Evolutionary conservation across 371 early-diverging fungal genomes (phyloP).

Genomic region (Mortierella sp.): DNA sequence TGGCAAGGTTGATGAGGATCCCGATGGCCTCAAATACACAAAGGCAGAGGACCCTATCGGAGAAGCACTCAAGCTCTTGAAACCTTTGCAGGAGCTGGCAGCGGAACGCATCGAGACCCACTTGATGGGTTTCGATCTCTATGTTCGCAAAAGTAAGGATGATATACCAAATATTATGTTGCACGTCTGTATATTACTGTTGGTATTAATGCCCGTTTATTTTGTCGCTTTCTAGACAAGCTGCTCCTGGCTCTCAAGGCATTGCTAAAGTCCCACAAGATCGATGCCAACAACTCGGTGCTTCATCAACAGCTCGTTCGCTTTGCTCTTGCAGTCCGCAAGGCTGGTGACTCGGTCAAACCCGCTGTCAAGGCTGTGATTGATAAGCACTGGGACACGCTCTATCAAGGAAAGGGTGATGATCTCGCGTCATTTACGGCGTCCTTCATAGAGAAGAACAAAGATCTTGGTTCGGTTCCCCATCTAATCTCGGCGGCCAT

Average conservation of each 20-base stretch:
- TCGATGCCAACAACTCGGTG: conserved; percentile 64
- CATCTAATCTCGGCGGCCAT: conserved; percentile 61
- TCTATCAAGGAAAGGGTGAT: conserved; percentile 26
- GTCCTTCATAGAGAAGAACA: conserved; percentile 36
- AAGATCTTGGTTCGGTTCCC: conserved; percentile 54
- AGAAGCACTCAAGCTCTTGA: conserved; percentile 82
- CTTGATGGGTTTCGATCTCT: conserved; percentile 80
- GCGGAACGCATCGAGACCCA: conserved; percentile 74
- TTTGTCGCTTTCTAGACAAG: conserved; percentile 63
- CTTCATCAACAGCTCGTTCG: conserved; percentile 67
- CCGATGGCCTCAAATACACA: conserved; percentile 52
- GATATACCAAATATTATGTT: neutral
- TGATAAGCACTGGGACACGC: conserved; percentile 50
- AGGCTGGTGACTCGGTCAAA: conserved; percentile 25
- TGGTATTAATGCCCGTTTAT: neutral
- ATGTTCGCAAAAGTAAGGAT: conserved; percentile 75
- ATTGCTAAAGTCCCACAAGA: conserved; percentile 68
- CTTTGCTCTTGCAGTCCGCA: conserved; percentile 65
- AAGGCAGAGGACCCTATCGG: conserved; percentile 75
- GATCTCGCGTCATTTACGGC: conserved; percentile 28
- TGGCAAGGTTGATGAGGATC: conserved; percentile 55
- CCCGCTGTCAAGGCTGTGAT: conserved; percentile 37
- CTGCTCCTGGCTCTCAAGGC: conserved; percentile 79
- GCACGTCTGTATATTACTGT: neutral
- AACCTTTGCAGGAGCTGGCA: conserved; percentile 73